Percentiles rank a stretch among this genome's conserved stretches.
Conservation (phyloP, 2,329 filamentous ascomycete genomes). For the Talaromyces marneffei region DNA sequence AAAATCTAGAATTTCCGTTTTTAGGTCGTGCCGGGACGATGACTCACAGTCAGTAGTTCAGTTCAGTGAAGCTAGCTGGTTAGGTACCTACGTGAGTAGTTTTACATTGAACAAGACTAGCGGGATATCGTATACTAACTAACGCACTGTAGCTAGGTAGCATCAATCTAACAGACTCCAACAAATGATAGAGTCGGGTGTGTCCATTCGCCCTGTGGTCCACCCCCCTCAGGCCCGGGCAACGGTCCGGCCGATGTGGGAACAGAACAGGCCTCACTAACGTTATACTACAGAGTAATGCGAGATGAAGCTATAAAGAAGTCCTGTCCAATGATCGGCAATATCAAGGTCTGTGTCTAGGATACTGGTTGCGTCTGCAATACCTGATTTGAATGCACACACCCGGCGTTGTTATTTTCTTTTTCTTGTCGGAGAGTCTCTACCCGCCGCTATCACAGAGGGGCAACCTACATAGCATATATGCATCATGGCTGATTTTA, state of each 20-base stretch:
- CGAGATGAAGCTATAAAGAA: neutral
- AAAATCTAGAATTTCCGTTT: neutral
- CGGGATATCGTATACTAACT: neutral
- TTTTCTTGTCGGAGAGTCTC: neutral
- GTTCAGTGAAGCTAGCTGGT: no score
- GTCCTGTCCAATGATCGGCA: neutral
- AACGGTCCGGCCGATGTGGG: neutral
- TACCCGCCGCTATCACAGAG: constrained; percentile 2
- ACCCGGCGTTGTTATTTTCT: neutral
- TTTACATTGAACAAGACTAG: no score
- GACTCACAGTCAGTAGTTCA: neutral
- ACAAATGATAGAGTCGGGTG: constrained; percentile 1
- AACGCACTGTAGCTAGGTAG: neutral
- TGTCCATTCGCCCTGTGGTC: neutral
- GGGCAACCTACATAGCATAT: no score
- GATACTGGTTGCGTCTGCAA: neutral
- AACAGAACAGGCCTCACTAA: no score
- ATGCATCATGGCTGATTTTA: constrained; percentile 7
- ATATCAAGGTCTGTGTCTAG: neutral
- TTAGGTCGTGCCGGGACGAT: no score
- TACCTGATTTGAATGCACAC: neutral
- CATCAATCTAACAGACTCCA: neutral
- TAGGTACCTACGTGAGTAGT: neutral
- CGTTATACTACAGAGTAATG: neutral
- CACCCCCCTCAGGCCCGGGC: neutral